Evolutionary conservation across 352 stramenopile species (phyloP), one percentile per base, ranked within the genome.

Genomic region (Phytophthora rubi): DNA sequence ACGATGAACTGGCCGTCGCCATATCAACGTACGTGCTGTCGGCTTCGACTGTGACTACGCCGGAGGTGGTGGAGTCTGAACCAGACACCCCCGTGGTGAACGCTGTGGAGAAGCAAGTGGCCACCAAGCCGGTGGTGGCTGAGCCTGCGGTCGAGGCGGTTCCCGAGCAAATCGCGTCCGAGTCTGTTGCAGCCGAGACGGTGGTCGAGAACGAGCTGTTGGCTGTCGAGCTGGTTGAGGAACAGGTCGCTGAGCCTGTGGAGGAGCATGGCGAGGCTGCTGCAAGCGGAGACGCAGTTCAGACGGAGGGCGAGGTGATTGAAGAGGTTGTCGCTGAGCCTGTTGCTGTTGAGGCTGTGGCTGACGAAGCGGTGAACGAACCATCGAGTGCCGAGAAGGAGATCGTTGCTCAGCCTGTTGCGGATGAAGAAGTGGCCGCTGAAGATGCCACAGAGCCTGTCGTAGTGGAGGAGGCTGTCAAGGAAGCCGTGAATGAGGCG

Each of bases 1-100:
- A 63, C 61, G 67, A 70, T 18, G 71, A 78, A 49, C 57, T 78
- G 59, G 61, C 42, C 12, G 61, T 75, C 6, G 53, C n/a, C 18
- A 68, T 52, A 37, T 51, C 66, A 4, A 63, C 49, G 26, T 78
- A 71, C 49, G 66, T 69, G 47, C 28, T 75, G 13, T n/a, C 45
- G 18, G 57, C 70, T 53, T 48, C 18, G 15, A 32, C 45, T 16
- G 26, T 10, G 63, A 62, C 56, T 16, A 65, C 51, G n/a, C 16
- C 23, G 39, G 37, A 69, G 26, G n/a, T 39, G n/a, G 49, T 35
- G n/a, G 13, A 32, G 23, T 4, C 49, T 44, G 53, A 48, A 23
- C 15, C 53, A 26, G 26, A 10, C 21, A 23, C 32, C 7, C 6
- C 9, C 8, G 53, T 47, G n/a, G 33, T 13, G 44, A 16, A n/a